phyloP scores from a whole-genome alignment of 1,284 basidiomycete species.

The Boletus sp. region DNA sequence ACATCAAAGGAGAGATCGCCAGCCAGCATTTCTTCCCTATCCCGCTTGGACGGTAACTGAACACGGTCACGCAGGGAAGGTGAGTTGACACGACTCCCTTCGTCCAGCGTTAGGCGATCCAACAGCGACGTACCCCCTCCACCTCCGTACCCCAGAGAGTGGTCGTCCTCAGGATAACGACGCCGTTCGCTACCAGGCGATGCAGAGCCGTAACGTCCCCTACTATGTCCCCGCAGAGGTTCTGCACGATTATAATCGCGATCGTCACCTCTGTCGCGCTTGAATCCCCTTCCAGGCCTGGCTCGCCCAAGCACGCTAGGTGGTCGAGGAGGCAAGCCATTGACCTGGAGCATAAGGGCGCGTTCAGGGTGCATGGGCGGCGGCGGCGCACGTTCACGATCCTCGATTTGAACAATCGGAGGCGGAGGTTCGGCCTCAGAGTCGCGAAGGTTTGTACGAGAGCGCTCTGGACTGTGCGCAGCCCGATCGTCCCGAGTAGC shows the following conservation, averaged over 20 bases:
- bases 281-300: slow-evolving; percentile 16
- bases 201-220: slow-evolving; percentile 2
- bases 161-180: slow-evolving; percentile 19
- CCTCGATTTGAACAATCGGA: slow-evolving; percentile 4
- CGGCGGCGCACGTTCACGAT: slow-evolving; percentile 13
- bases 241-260: slow-evolving; percentile 23
- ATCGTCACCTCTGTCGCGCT: slow-evolving; percentile 24
- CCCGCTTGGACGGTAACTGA: slow-evolving; percentile 37
- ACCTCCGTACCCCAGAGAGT: background rate
- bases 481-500: slow-evolving; percentile 9
- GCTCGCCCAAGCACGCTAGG: slow-evolving; percentile 13
- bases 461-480: slow-evolving; percentile 7
- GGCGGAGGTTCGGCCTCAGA: slow-evolving; percentile 1
- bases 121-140: slow-evolving; percentile 34
- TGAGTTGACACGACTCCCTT: slow-evolving; percentile 16
- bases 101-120: slow-evolving; percentile 35
- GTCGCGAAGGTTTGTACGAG: slow-evolving; percentile 15
- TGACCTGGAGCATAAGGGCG: slow-evolving; percentile 29
- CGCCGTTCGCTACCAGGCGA: slow-evolving; percentile 21
- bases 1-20: slow-evolving; percentile 18
- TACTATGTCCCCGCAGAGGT: slow-evolving; percentile 13
- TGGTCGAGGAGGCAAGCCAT: slow-evolving; percentile 31
- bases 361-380: slow-evolving; percentile 34
- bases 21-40: slow-evolving; percentile 36
- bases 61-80: slow-evolving; percentile 41